Base-by-base conservation (phyloP, 805 yeast genomes). In the Metschnikowia koreensis region DNA sequence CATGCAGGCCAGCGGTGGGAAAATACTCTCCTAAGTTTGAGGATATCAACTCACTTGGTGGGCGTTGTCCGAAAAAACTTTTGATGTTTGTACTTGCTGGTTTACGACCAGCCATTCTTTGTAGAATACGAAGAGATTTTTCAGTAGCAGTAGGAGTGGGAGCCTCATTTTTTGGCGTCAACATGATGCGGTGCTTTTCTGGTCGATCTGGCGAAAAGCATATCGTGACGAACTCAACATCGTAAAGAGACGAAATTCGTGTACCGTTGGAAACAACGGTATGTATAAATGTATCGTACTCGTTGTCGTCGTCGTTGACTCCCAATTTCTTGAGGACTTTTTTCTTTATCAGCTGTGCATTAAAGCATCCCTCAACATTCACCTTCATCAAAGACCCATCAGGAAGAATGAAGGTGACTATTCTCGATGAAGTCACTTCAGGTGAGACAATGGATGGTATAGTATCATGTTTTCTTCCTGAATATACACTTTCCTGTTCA, bases 21-120 rank as follows among this genome's bases (percentile, higher is more conserved):
- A 94, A 94, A 66, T 89, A 93, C 56, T 92, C 96, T 1, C 91
- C 86, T 57, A 93, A 73, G 63, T 93, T 90, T 1, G 92, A 84
- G 1, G 97, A 89, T 54, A 93, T 94, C 60, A 92, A 79, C 64
- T 90, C 96, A 53, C 94, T 85, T 0, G 98, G 92, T 7, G 99
- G 99, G 62, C 99, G 77, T 66, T 89, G 97, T 26, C 96, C 96
- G 67, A 86, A 85, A 53, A 88, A 79, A 50, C 73, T 76, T 51
- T 81, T 74, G 60, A 79, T 54, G 2, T 66, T 61, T 6, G 63
- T 51, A 37, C 47, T 33, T 36, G 46, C 44, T 2, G 54, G 59
- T 40, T 61, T 62, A n/a, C 56, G 56, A 28, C 54, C 57, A 9
- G 54, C 52, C 41, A 52, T 46, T 34, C 56, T 46, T 29, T 56